Percentiles rank a stretch among this genome's conserved stretches.
These are phyloP conservation scores for Pseudogymnoascus sp. DNA, from an alignment of 2,329 filamentous ascomycete genomes.

Conservation along the genomic window DNA sequence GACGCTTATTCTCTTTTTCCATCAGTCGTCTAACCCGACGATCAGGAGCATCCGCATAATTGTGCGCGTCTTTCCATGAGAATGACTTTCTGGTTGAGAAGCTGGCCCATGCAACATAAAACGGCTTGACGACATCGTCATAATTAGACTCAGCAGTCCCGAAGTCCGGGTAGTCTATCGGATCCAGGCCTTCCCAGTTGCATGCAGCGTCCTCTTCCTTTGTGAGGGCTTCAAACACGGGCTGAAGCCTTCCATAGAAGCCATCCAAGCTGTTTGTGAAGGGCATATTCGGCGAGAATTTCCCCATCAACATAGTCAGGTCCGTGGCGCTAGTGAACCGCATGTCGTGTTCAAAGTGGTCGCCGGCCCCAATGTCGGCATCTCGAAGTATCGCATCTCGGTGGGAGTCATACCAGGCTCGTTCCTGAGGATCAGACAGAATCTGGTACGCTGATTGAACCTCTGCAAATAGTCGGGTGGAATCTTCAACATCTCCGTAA, in stretches of 20 bases:
- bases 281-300: conserved; percentile 69
- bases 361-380: conserved; percentile 33
- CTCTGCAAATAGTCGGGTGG: conserved; percentile 82
- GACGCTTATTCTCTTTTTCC: conserved; percentile 89
- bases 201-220: conserved; percentile 72
- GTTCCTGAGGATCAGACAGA: conserved; percentile 90
- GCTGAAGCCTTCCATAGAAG: conserved; percentile 74
- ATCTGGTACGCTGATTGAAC: conserved; percentile 91
- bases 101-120: conserved; percentile 73
- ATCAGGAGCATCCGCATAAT: conserved; percentile 79
- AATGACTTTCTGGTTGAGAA: conserved; percentile 84
- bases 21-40: conserved; percentile 73
- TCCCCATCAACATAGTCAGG: conserved; percentile 68
- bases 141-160: conserved; percentile 69
- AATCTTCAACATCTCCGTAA: conserved; percentile 72
- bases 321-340: conserved; percentile 74
- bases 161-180: conserved; percentile 71
- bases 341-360: conserved; percentile 59
- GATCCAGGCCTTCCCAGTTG: conserved; percentile 55
- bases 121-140: conserved; percentile 67
- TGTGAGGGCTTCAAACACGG: conserved; percentile 73
- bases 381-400: conserved; percentile 70
- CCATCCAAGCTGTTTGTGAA: conserved; percentile 74
- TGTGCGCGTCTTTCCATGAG: conserved; percentile 81
- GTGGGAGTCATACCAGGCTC: conserved; percentile 96